These are phyloP conservation scores for Amylocarpus encephaloides DNA, from an alignment of 2,329 filamentous ascomycete species.

Conservation along the genomic window DNA sequence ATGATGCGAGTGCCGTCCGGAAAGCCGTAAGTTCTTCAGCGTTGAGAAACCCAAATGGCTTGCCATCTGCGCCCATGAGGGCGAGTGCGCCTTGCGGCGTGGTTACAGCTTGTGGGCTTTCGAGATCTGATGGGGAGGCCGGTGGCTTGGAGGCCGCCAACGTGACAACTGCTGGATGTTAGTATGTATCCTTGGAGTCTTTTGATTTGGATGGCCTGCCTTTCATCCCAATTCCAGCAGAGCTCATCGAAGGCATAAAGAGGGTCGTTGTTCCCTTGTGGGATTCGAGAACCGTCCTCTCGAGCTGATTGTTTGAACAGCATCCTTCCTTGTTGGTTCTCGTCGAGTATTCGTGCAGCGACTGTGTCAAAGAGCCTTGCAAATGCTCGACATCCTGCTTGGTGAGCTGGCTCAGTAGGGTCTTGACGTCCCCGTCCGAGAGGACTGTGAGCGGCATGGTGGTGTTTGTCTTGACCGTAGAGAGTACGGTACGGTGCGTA, in stretches of 20 bases:
- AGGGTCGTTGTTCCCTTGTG: constrained; percentile 53
- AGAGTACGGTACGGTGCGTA: no score
- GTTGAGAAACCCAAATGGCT: constrained; percentile 62
- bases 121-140: background rate
- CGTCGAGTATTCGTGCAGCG: constrained; percentile 57
- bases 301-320: constrained; percentile 47
- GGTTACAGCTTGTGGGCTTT: constrained; percentile 23
- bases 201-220: constrained; percentile 34
- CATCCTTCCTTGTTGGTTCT: constrained; percentile 37
- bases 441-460: constrained; percentile 53
- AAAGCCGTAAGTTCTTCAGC: constrained; percentile 73
- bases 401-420: constrained; percentile 47
- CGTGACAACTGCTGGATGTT: constrained; percentile 51
- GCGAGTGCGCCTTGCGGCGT: constrained; percentile 54
- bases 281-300: constrained; percentile 44
- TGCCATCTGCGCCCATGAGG: constrained; percentile 57
- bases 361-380: constrained; percentile 41
- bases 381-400: constrained; percentile 47
- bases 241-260: constrained; percentile 68
- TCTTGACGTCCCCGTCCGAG: constrained; percentile 49
- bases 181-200: constrained; percentile 3
- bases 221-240: constrained; percentile 62
- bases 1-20: constrained; percentile 67
- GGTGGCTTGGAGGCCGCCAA: constrained; percentile 39
- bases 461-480: background rate